Evolutionary conservation across 179 eudicot species (phyloP).

Genomic region (Gypsophila paniculata): DNA sequence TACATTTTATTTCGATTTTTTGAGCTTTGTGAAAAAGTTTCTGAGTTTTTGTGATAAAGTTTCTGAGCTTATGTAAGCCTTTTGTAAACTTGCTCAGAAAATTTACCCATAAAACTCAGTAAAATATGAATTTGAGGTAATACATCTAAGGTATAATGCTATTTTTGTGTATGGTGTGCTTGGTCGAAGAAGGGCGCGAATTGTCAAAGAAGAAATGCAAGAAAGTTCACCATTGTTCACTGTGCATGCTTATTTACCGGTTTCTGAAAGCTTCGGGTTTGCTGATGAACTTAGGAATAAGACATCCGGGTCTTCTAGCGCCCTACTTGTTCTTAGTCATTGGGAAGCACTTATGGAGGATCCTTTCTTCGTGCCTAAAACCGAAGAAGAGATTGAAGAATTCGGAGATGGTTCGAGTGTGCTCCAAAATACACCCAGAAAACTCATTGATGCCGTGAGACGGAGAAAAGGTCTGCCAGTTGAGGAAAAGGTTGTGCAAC

Average conservation of each 20-base stretch:
- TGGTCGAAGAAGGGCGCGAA: slow-evolving; percentile 67
- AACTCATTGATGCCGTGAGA: slow-evolving; percentile 89
- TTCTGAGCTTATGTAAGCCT: too few relatives aligned
- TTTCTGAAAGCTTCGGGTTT: slow-evolving; percentile 92
- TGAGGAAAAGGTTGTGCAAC: slow-evolving; percentile 89
- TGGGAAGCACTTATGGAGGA: slow-evolving; percentile 85
- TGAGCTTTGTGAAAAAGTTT: too few relatives aligned
- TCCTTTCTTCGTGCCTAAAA: slow-evolving; percentile 90
- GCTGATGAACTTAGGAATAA: slow-evolving; percentile 82
- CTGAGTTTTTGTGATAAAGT: too few relatives aligned
- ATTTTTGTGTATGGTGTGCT: too few relatives aligned
- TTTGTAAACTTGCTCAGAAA: too few relatives aligned
- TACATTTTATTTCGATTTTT: too few relatives aligned
- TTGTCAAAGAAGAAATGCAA: slow-evolving; percentile 89
- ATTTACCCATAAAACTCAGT: too few relatives aligned
- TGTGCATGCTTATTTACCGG: slow-evolving; percentile 78
- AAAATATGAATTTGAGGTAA: too few relatives aligned
- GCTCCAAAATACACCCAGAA: slow-evolving; percentile 68
- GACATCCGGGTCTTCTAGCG: slow-evolving; percentile 90
- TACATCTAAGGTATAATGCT: too few relatives aligned
- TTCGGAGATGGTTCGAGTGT: slow-evolving; percentile 91
- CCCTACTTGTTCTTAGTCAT: slow-evolving; percentile 84
- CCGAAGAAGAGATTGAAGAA: slow-evolving; percentile 91
- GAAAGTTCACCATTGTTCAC: slow-evolving; percentile 89
- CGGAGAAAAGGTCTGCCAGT: slow-evolving; percentile 84